Base-by-base conservation (phyloP, 306 rosid genomes). In the Cicer bijugum region DNA sequence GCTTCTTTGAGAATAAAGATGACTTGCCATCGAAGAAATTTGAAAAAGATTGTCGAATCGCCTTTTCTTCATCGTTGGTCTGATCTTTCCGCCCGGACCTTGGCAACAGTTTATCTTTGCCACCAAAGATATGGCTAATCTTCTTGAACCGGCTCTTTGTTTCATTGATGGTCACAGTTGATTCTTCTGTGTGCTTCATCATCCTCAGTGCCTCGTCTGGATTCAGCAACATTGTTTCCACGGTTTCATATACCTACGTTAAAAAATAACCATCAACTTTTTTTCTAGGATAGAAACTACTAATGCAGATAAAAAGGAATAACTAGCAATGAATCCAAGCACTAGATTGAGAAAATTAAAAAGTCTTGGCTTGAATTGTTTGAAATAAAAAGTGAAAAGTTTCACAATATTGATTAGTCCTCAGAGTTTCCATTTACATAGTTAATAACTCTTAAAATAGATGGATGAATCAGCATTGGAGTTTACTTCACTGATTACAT, bases 21-120 rank as follows among this genome's bases (percentile, higher is more conserved):
- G 99, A 86, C 86, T 91, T 95, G 75, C 81, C 86, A 75, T 95
- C 97, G 15, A 95, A 87, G 93, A 91, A 95, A 70, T 79, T 86
- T 2, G 96, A 86, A 71, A 95, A 88, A 14, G 93, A 85, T 63
- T 88, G 96, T 53, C 90, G 80, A 52, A 67, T 37, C 5, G 68
- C 81, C 43, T 78, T 87, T 74, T 76, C 89, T 45, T 88, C 88
- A 4, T 82, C 17, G 52, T 71, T 84, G 39, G 74, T 75, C 73
- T 74, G 85, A 28, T 83, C 83, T 58, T 75, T 84, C 2, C 88
- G 11, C 47, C 82, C 74, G 9, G 85, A 60, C 80, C 83, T 91
- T 72, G 75, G 75, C 8, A 80, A 67, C 19, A 79, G 72, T 61
- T 75, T 89, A 60, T 91, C 91, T 80, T 89, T 91, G 55, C 86